Conservation (phyloP, 2,329 filamentous ascomycete genomes). For the Trichoderma brevicompactum region DNA sequence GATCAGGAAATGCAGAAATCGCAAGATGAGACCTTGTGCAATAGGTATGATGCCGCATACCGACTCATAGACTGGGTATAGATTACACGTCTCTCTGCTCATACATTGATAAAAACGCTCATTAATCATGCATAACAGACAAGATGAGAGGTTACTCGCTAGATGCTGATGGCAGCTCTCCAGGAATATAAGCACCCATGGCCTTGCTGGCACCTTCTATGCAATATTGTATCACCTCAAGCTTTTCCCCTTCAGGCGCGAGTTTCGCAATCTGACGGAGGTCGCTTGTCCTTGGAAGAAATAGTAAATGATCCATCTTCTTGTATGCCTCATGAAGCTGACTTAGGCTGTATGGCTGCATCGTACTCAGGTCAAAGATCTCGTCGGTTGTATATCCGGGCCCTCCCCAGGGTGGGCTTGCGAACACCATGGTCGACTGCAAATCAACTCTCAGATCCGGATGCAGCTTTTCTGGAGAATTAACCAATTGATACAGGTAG, state of each 20-base stretch:
- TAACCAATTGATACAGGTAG: constrained; percentile 57
- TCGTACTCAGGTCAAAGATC: constrained; percentile 80
- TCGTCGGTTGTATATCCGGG: constrained; percentile 61
- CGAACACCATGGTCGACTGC: constrained; percentile 55
- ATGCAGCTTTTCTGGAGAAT: constrained; percentile 44
- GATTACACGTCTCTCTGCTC: neutral
- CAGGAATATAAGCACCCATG: constrained; percentile 65
- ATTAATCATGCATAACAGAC: neutral
- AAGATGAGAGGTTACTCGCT: neutral
- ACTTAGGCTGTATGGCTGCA: constrained; percentile 82
- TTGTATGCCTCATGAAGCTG: constrained; percentile 67
- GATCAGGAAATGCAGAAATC: neutral
- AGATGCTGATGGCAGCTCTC: neutral
- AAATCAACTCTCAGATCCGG: constrained; percentile 49
- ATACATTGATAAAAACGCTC: neutral
- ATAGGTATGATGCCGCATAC: neutral
- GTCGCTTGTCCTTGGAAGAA: constrained; percentile 83
- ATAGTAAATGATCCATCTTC: constrained; percentile 69
- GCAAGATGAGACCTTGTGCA: neutral
- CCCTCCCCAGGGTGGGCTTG: constrained; percentile 65
- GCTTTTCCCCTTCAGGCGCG: constrained; percentile 55
- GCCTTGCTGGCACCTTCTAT: constrained; percentile 89
- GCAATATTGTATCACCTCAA: constrained; percentile 86
- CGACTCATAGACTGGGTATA: constrained; percentile 7
- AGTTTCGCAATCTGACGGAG: constrained; percentile 74